phyloP scores from a whole-genome alignment of 768 basidiomycete species.

The Dendrothele bispora region DNA sequence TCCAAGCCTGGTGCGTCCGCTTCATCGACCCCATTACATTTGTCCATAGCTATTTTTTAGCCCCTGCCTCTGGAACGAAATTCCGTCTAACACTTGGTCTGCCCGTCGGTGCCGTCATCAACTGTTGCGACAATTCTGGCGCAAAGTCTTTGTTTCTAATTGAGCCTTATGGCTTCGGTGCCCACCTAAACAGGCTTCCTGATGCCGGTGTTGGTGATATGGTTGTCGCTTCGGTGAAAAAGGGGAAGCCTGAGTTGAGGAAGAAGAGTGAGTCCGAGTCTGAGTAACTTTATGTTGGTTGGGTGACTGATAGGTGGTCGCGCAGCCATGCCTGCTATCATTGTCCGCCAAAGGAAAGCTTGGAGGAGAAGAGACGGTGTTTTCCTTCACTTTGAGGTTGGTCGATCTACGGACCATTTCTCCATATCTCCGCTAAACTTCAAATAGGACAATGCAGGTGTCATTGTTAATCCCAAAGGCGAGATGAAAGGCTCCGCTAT shows the following conservation, averaged over 20 bases:
- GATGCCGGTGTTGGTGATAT: conserved; percentile 95
- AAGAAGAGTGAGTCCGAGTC: conserved; percentile 85
- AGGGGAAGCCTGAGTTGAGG: conserved; percentile 98
- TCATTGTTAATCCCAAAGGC: conserved; percentile 98
- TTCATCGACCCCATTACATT: background rate
- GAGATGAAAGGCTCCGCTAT: conserved; percentile 99
- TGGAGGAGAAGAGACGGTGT: conserved; percentile 99
- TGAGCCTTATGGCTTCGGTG: conserved; percentile 93
- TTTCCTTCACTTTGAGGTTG: conserved; percentile 95
- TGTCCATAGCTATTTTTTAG: background rate
- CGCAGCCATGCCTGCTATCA: conserved; percentile 93
- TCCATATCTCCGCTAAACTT: background rate
- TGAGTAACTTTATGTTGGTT: background rate
- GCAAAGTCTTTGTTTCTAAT: conserved; percentile 96
- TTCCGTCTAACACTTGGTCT: conserved; percentile 95
- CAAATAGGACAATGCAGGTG: conserved; percentile 86
- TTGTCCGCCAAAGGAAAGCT: conserved; percentile 96
- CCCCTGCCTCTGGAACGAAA: conserved; percentile 84
- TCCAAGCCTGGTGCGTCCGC: conserved; percentile 6
- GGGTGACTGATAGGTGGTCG: conserved; percentile 9
- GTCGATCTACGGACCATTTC: conserved; percentile 15
- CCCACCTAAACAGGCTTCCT: conserved; percentile 95
- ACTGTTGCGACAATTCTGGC: conserved; percentile 99
- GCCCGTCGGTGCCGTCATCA: conserved; percentile 90
- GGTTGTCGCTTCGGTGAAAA: conserved; percentile 97